These are phyloP conservation scores for Boechera retrofracta DNA, from an alignment of 345 rosid genomes.

Conservation along the genomic window DNA sequence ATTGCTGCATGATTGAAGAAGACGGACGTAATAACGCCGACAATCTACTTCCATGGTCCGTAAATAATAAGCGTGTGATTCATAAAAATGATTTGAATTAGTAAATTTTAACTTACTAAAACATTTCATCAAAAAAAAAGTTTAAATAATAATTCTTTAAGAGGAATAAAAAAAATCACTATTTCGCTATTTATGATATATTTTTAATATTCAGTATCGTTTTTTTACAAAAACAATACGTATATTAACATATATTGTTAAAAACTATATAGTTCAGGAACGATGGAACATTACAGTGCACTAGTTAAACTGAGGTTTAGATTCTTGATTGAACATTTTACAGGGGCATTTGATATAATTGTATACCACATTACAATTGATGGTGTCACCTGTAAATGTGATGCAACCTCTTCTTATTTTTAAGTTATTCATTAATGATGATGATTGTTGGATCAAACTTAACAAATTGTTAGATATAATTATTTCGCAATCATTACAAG, in stretches of 20 bases:
- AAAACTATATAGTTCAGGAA: not conserved
- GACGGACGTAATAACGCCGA: constrained; percentile 44
- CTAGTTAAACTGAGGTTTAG: not conserved
- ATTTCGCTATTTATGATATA: no score
- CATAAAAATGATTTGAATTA: no score
- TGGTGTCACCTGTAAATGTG: not conserved
- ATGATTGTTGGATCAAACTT: constrained; percentile 11
- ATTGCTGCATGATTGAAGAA: constrained; percentile 51
- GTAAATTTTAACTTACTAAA: no score
- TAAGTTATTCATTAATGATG: not conserved
- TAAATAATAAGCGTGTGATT: no score
- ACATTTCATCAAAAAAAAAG: no score
- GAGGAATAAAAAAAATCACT: no score
- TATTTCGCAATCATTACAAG: constrained; percentile 13
- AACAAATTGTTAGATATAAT: not conserved
- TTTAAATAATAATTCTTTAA: no score
- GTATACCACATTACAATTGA: not conserved
- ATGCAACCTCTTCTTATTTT: not conserved
- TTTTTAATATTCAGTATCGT: no score
- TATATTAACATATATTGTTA: no score
- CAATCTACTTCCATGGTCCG: constrained; percentile 32
- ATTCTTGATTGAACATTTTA: not conserved
- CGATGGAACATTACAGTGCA: not conserved
- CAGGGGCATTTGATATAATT: not conserved
- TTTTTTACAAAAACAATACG: no score